Evolutionary conservation across 345 rosid species (phyloP).

Genomic region (Bruguiera sexangula): DNA sequence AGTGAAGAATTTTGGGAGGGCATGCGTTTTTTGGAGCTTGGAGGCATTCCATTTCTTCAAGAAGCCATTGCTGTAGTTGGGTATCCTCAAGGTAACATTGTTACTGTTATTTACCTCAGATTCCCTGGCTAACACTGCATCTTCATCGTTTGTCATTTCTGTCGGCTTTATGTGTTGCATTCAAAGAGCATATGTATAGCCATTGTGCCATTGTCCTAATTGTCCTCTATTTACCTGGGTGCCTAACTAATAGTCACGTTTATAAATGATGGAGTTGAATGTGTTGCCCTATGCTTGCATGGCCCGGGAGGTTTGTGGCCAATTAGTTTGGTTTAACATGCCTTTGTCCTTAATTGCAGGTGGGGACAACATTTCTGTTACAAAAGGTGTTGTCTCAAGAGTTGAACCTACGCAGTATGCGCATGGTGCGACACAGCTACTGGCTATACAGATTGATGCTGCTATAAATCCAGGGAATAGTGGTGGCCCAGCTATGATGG

Average conservation of each 20-base stretch:
- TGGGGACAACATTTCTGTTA: slow-evolving; percentile 90
- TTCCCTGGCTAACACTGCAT: background rate
- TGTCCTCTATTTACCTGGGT: too few relatives aligned
- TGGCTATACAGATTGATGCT: slow-evolving; percentile 96
- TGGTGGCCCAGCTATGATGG: slow-evolving; percentile 93
- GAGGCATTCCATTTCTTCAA: slow-evolving; percentile 69
- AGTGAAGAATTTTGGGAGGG: slow-evolving; percentile 61
- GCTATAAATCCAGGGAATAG: slow-evolving; percentile 92
- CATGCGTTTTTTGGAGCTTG: slow-evolving; percentile 64
- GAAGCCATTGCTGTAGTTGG: slow-evolving; percentile 84
- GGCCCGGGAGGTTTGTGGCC: too few relatives aligned
- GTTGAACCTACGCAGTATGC: slow-evolving; percentile 89
- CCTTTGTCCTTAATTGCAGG: slow-evolving; percentile 37
- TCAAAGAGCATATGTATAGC: too few relatives aligned
- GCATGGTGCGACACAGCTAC: slow-evolving; percentile 77
- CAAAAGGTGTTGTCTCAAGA: slow-evolving; percentile 94
- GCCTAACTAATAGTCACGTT: too few relatives aligned
- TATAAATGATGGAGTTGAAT: background rate
- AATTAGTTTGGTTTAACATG: background rate
- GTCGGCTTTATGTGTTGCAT: too few relatives aligned
- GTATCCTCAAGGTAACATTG: slow-evolving; percentile 72
- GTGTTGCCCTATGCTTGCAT: too few relatives aligned
- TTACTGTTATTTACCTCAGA: background rate
- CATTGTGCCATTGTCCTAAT: too few relatives aligned
- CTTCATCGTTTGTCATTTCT: too few relatives aligned